Conservation (phyloP, 768 basidiomycete species). For the Phaeotremella skinneri region DNA sequence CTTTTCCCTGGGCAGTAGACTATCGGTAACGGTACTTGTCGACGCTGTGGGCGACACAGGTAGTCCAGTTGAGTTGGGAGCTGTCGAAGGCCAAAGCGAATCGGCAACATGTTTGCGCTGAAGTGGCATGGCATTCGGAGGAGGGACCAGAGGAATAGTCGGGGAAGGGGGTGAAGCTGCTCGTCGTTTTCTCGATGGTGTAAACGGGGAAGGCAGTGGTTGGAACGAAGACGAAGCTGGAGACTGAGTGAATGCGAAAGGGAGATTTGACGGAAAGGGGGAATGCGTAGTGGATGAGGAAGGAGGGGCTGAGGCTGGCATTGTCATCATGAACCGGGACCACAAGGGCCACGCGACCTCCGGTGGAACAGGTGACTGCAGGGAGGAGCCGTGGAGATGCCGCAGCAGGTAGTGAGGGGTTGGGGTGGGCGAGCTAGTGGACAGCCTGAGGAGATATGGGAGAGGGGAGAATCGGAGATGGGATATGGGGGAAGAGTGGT, state of each 20-base stretch:
- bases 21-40: background rate
- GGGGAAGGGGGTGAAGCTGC: slow-evolving; percentile 5
- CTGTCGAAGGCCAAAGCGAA: no score
- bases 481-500: no score
- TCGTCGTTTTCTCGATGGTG: slow-evolving; percentile 8
- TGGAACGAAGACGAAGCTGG: background rate
- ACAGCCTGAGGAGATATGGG: background rate
- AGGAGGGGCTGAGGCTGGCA: slow-evolving; percentile 22
- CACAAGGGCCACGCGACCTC: background rate
- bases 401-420: background rate
- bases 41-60: no score
- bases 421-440: background rate
- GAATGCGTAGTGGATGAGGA: background rate
- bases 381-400: background rate
- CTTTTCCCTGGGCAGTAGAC: slow-evolving; percentile 21
- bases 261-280: slow-evolving; percentile 8
- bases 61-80: no score
- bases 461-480: background rate
- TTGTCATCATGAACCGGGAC: slow-evolving; percentile 13
- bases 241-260: background rate
- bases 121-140: background rate
- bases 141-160: background rate
- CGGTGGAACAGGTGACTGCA: background rate
- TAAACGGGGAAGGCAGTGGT: background rate
- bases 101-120: no score